Conservation (phyloP, 2,329 filamentous ascomycete species). For the Ophiosphaerella narmari region DNA sequence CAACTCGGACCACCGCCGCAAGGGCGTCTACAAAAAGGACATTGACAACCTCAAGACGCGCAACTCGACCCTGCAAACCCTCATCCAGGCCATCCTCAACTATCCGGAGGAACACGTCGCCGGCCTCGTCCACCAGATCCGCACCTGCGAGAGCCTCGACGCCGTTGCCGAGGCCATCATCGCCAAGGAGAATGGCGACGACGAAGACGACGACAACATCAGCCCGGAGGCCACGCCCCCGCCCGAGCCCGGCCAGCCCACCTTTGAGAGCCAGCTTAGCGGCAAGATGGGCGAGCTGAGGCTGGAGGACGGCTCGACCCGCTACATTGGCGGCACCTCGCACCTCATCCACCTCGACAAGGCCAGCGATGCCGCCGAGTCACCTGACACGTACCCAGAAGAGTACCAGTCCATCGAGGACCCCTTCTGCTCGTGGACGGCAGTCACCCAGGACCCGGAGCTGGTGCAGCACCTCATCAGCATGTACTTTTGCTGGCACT, state of each 20-base stretch:
- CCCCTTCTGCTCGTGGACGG: constrained; percentile 84
- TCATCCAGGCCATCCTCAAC: constrained; percentile 91
- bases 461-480: constrained; percentile 86
- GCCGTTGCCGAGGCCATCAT: constrained; percentile 65
- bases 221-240: constrained; percentile 39
- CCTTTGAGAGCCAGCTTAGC: constrained; percentile 78
- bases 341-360: constrained; percentile 78
- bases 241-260: constrained; percentile 41
- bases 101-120: constrained; percentile 85
- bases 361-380: constrained; percentile 36
- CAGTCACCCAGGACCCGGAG: constrained; percentile 77
- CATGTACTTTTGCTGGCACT: constrained; percentile 99
- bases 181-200: constrained; percentile 55
- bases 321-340: constrained; percentile 92
- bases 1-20: constrained; percentile 92
- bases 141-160: constrained; percentile 78
- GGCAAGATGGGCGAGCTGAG: constrained; percentile 92
- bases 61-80: constrained; percentile 85
- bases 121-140: constrained; percentile 80
- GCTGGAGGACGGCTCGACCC: constrained; percentile 82
- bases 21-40: constrained; percentile 96
- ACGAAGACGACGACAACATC: constrained; percentile 49
- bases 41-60: constrained; percentile 84
- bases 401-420: constrained; percentile 63
- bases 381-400: constrained; percentile 39